Evolutionary conservation across 75 land plant genomes (phyloP).

Genomic region (Cryptomeria japonica): DNA sequence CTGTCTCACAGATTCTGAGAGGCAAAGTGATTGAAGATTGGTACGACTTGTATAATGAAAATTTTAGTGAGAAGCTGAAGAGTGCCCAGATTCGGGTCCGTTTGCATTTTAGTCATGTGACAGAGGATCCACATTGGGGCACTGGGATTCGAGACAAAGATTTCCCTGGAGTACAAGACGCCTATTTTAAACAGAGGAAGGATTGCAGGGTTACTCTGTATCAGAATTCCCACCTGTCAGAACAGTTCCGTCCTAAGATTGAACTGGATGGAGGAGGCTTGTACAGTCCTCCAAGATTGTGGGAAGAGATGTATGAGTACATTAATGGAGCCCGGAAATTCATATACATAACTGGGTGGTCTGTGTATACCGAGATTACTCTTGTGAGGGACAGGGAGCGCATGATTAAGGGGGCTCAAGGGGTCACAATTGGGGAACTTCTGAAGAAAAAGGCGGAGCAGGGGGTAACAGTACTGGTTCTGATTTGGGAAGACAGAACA

Average conservation of each 20-base stretch:
- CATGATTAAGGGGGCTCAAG: slow-evolving; percentile 30
- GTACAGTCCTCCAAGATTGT: slow-evolving; percentile 37
- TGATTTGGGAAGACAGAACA: slow-evolving; percentile 52
- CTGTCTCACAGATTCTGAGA: slow-evolving; percentile 24
- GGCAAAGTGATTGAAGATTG: slow-evolving; percentile 25
- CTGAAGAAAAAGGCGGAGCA: slow-evolving; percentile 32
- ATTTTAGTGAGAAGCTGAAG: slow-evolving; percentile 17
- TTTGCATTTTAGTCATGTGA: slow-evolving; percentile 28
- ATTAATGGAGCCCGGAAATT: slow-evolving; percentile 40
- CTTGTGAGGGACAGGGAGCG: slow-evolving; percentile 33
- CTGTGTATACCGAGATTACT: slow-evolving; percentile 16
- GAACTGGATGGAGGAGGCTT: slow-evolving; percentile 9
- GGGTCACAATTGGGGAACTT: slow-evolving; percentile 31
- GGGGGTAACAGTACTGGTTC: slow-evolving; percentile 32
- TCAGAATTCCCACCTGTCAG: slow-evolving; percentile 50
- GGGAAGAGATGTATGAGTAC: slow-evolving; percentile 52
- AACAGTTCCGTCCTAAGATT: slow-evolving; percentile 34
- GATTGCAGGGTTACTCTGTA: slow-evolving; percentile 49
- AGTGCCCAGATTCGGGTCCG: slow-evolving; percentile 28
- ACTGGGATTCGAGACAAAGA: slow-evolving; percentile 20
- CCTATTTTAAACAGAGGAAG: slow-evolving; percentile 31
- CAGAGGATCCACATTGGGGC: slow-evolving; percentile 23
- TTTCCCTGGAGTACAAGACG: slow-evolving; percentile 22
- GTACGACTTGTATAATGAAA: slow-evolving; percentile 36
- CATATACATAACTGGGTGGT: slow-evolving; percentile 56